phyloP scores from a whole-genome alignment of 495 filamentous ascomycete species.

The Daldinia caldariorum region DNA sequence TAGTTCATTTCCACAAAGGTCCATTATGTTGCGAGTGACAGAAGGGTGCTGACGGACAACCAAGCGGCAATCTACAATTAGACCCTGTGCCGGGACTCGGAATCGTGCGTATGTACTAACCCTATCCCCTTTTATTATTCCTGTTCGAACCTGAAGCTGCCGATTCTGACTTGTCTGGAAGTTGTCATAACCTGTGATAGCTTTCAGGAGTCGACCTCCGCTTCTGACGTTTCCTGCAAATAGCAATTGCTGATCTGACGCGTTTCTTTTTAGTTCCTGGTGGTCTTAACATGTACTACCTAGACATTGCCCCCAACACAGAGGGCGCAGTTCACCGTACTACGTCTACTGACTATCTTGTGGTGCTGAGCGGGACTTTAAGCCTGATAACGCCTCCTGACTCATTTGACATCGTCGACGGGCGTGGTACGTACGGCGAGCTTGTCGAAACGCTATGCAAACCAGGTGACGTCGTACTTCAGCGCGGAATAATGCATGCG shows the following conservation, averaged over 20 bases:
- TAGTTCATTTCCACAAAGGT: not conserved
- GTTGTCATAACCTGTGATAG: constrained; percentile 6
- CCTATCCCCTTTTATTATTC: not conserved
- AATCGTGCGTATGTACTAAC: constrained; percentile 30
- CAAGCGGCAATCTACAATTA: constrained; percentile 30
- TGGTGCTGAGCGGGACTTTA: constrained; percentile 38
- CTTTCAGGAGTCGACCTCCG: constrained; percentile 5
- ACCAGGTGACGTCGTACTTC: constrained; percentile 41
- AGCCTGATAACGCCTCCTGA: constrained; percentile 38
- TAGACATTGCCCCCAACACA: constrained; percentile 41
- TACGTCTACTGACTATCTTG: constrained; percentile 44
- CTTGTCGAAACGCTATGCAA: constrained; percentile 37
- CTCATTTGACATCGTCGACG: constrained; percentile 30
- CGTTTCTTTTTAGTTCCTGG: constrained; percentile 37
- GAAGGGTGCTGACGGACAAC: constrained; percentile 17
- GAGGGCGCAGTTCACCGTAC: constrained; percentile 45
- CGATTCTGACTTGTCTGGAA: not conserved
- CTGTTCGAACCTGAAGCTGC: constrained; percentile 6
- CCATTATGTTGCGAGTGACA: not conserved
- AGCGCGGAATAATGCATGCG: constrained; percentile 47
- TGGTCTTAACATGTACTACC: constrained; percentile 45
- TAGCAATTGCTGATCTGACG: constrained; percentile 27
- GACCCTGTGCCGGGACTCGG: constrained; percentile 39
- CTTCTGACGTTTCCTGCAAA: constrained; percentile 25
- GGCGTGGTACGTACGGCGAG: constrained; percentile 39